Base-by-base conservation (phyloP, 805 yeast genomes). In the Jamesozyma rosinii region DNA sequence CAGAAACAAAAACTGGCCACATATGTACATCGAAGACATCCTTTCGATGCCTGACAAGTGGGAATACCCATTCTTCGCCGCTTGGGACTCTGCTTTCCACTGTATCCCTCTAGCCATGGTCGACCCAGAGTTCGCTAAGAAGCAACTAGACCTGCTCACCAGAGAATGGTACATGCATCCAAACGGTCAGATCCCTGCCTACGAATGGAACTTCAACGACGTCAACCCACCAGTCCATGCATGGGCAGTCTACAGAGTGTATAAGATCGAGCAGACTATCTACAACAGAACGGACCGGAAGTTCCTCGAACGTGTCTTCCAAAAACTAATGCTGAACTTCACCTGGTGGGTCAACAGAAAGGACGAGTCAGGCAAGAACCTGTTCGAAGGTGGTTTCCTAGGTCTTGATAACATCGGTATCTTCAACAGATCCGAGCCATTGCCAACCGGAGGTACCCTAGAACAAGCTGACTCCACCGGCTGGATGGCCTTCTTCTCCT, bases 141-240 rank as follows among this genome's bases (percentile, higher is more conserved):
- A 77, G 53, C 96, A 88, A 66, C 72, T 88, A 52, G 95, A 83
- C 59, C 68, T 88, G 44, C 68, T 88, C 60, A 82, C 95, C 26
- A 74, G 95, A 58, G 97, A 88, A 65, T 88, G 96, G 96, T 88
- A 88, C 60, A 86, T 87, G 94, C 95, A 90, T 60, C 96, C 96
- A 37, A 88, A 88, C 61, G 97, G 97, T n/a, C 96, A 89, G 64
- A 77, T 87, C 50, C 96, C 97, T 0, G 95, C 96, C 13, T 88
- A 88, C 62, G 97, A 88, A 65, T 88, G 97, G 97, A 88, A 89
- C 61, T 88, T 88, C 57, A 71, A 83, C 48, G 97, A 88, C 63
- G 95, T 89, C n/a, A 88, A 88, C 60, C 97, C 97, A 1, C 97
- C 97, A 0, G 97, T 88, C 30, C 96, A 89, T 61, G 96, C 96